Evolutionary conservation across 176 grass and related monocot genomes (phyloP).

Genomic region (Oryza meyeriana): DNA sequence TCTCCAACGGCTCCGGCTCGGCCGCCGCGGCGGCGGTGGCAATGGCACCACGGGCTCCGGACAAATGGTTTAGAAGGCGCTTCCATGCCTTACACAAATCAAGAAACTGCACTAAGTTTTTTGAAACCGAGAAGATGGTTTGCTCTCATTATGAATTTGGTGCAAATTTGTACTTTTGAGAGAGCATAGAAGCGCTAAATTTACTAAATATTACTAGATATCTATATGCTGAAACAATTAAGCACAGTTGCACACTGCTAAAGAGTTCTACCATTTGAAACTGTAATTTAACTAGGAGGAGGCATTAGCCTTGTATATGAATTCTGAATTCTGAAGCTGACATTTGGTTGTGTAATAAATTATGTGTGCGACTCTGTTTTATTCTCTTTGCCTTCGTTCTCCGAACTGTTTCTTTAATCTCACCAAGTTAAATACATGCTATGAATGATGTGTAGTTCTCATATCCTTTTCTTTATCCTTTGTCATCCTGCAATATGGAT

Average conservation of each 20-base stretch:
- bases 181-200: neutral
- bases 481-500: neutral
- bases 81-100: too few species aligned
- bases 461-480: neutral
- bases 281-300: too few species aligned
- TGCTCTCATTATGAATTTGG: neutral
- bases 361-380: conserved; percentile 4
- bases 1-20: neutral
- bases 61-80: too few species aligned
- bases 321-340: neutral
- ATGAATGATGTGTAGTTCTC: neutral
- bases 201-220: neutral
- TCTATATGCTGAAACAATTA: neutral
- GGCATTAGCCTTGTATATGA: neutral
- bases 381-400: neutral
- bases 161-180: neutral
- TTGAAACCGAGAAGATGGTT: too few species aligned
- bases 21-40: neutral
- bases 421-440: neutral
- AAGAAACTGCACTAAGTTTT: neutral
- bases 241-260: neutral
- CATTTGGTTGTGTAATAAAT: neutral
- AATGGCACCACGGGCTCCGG: neutral
- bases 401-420: neutral
- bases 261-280: too few species aligned